Evolutionary conservation across 2,329 filamentous ascomycete species (phyloP).

Genomic region (Nemania sp.): DNA sequence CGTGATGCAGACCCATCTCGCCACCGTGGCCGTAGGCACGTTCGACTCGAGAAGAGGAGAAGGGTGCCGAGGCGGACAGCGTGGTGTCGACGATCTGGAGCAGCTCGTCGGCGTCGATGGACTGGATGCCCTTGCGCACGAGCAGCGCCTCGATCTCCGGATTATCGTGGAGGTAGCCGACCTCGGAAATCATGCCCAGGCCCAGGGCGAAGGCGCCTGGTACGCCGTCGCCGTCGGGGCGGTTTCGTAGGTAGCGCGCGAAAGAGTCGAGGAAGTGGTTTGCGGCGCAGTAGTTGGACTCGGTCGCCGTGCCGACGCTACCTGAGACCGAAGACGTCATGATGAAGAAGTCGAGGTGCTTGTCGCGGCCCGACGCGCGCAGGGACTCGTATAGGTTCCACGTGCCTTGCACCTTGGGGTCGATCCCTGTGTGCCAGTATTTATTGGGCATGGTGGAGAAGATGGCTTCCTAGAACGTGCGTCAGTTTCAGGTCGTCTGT

Average conservation of each 20-base stretch:
- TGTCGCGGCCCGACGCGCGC: neutral
- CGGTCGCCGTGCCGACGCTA: conserved; percentile 39
- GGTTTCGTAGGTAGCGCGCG: conserved; percentile 29
- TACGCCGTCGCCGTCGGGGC: conserved; percentile 25
- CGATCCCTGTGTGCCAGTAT: too few species aligned
- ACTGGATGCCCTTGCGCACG: conserved; percentile 30
- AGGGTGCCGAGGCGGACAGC: conserved; percentile 14
- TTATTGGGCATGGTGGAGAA: too few species aligned
- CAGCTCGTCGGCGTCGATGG: conserved; percentile 33
- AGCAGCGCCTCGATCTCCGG: conserved; percentile 30
- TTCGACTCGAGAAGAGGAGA: too few species aligned
- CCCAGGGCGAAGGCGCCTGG: conserved; percentile 32
- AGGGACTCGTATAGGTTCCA: conserved; percentile 25
- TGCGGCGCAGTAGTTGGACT: conserved; percentile 44
- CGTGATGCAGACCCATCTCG: conserved; percentile 16
- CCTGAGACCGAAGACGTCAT: conserved; percentile 38
- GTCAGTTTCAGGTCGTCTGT: too few species aligned
- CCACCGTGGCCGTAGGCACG: conserved; percentile 3
- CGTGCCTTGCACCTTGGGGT: too few species aligned
- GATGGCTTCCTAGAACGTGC: too few species aligned
- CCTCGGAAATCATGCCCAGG: conserved; percentile 42
- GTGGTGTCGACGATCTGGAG: conserved; percentile 37
- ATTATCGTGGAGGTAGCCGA: conserved; percentile 42
- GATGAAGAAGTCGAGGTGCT: conserved; percentile 42
- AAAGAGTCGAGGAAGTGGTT: conserved; percentile 45